Percentiles rank a stretch among this genome's conserved stretches.
phyloP scores from a whole-genome alignment of 2,329 filamentous ascomycete genomes.

The Basipetospora chlamydospora region DNA sequence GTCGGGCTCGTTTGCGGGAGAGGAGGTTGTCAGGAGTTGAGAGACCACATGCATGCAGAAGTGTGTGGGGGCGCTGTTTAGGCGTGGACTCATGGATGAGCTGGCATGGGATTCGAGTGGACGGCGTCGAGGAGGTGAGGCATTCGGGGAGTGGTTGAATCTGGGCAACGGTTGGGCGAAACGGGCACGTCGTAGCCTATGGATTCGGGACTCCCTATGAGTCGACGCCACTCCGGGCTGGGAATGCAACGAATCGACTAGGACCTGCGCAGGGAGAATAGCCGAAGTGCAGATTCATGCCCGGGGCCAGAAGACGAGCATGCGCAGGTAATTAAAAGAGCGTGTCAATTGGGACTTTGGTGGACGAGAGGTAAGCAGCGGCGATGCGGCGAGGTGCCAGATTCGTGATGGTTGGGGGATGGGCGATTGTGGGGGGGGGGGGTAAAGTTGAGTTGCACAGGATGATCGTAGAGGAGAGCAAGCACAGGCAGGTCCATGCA shows the following conservation, averaged over 20 bases:
- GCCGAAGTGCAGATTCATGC: no score
- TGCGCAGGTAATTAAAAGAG: no score
- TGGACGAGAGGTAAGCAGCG: no score
- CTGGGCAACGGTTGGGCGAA: constrained; percentile 2
- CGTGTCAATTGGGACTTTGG: no score
- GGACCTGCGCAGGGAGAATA: no score
- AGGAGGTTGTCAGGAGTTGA: constrained; percentile 25
- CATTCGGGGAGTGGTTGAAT: background rate
- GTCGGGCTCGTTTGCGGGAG: constrained; percentile 24
- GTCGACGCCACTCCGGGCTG: constrained; percentile 3
- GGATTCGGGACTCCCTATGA: constrained; percentile 1
- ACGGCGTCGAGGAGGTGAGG: background rate
- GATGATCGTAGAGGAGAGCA: no score
- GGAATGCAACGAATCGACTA: constrained; percentile 4
- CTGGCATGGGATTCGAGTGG: constrained; percentile 18
- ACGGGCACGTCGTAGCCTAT: constrained; percentile 4
- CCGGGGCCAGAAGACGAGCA: no score
- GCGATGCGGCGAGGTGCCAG: no score
- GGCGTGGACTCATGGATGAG: constrained; percentile 30
- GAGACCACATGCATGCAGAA: constrained; percentile 30
- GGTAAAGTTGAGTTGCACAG: no score
- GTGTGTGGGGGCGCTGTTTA: constrained; percentile 16
- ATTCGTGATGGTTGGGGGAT: no score
- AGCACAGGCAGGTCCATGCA: no score
- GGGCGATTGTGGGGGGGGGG: no score